These are phyloP conservation scores for Rauvolfia tetraphylla DNA, from an alignment of 257 asterid genomes.

Conservation along the genomic window DNA sequence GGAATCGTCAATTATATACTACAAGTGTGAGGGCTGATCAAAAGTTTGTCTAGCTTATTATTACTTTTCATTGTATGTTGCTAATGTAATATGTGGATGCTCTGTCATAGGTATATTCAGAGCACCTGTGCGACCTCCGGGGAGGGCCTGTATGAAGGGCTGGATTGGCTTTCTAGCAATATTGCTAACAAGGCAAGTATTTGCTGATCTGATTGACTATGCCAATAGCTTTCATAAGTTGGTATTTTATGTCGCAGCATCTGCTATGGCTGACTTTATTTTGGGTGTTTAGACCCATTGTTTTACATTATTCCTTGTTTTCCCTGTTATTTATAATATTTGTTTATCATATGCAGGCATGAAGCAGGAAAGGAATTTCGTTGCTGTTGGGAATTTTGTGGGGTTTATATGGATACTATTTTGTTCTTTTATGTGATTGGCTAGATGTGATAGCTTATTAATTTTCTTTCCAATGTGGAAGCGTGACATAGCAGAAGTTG, in stretches of 20 bases:
- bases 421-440: constrained; percentile 11
- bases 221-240: neutral
- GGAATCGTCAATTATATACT: neutral
- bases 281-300: neutral
- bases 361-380: constrained; percentile 5
- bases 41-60: neutral
- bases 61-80: neutral
- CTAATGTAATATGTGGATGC: neutral
- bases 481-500: constrained; percentile 15
- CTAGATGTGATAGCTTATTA: neutral
- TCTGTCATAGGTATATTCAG: constrained; percentile 29
- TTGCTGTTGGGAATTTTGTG: constrained; percentile 17
- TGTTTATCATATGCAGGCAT: constrained; percentile 21
- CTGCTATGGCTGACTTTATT: neutral
- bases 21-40: neutral
- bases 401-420: neutral
- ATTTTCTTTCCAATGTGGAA: neutral
- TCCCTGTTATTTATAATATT: neutral
- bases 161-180: constrained; percentile 41
- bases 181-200: constrained; percentile 32
- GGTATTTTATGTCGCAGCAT: neutral
- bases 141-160: constrained; percentile 38
- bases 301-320: neutral
- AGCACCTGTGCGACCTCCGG: constrained; percentile 39
- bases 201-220: neutral